phyloP scores from a whole-genome alignment of 345 rosid genomes.

The Eucalyptus erythrocorys region DNA sequence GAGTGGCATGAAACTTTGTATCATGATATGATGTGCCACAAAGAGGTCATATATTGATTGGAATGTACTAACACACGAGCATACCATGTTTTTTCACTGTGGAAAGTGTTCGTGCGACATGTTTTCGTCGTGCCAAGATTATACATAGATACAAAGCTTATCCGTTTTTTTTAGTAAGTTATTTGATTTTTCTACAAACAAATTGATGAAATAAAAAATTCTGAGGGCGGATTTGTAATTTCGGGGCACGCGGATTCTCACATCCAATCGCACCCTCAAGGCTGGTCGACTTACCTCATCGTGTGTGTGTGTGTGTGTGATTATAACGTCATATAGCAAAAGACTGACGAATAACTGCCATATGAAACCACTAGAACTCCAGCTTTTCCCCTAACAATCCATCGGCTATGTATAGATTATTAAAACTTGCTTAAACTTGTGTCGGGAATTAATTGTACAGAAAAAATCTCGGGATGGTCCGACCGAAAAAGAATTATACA shows the following conservation, averaged over 20 bases:
- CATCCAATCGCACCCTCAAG: not conserved
- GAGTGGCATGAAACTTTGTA: not conserved
- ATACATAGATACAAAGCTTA: not conserved
- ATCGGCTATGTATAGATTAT: not conserved
- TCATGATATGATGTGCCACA: not conserved
- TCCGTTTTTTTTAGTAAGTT: not conserved
- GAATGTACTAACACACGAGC: too few species aligned
- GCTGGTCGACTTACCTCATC: not conserved
- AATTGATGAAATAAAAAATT: not conserved
- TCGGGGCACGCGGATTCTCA: not conserved
- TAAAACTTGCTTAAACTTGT: not conserved
- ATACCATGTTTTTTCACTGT: not conserved
- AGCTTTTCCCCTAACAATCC: not conserved
- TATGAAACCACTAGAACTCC: not conserved
- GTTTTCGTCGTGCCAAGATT: not conserved
- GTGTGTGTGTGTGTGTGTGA: too few species aligned
- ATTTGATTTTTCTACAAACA: not conserved
- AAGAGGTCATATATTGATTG: not conserved
- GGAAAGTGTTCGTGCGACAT: not conserved
- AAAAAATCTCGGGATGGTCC: not conserved
- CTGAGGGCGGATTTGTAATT: not conserved
- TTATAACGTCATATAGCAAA: not conserved
- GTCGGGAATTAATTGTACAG: not conserved
- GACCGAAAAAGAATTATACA: not conserved
- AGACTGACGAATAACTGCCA: not conserved